Evolutionary conservation across 169 alveolate species (phyloP).

Genomic region (Babesia gibsoni): DNA sequence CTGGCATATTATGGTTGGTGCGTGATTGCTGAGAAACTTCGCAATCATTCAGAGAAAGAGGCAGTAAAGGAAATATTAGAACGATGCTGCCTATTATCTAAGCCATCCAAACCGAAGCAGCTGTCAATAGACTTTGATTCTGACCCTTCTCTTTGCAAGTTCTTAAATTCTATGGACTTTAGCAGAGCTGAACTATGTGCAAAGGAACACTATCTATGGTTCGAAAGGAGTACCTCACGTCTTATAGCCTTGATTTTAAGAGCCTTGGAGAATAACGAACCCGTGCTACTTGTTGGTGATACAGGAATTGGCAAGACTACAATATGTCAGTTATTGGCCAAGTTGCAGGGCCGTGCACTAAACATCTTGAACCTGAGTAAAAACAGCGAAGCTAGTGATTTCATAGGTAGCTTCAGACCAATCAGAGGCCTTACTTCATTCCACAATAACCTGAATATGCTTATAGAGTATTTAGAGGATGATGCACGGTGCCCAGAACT

Average conservation of each 20-base stretch:
- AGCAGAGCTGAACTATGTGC: constrained; percentile 32
- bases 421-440: constrained; percentile 64
- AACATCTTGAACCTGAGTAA: constrained; percentile 92
- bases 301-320: constrained; percentile 99
- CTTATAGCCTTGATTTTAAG: constrained; percentile 86
- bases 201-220: constrained; percentile 56
- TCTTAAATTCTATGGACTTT: constrained; percentile 36
- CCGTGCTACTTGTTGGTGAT: constrained; percentile 98
- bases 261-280: constrained; percentile 91
- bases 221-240: constrained; percentile 76
- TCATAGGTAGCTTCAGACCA: constrained; percentile 93
- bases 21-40: constrained; percentile 91
- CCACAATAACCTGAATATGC: constrained; percentile 33
- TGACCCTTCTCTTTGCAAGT: constrained; percentile 58
- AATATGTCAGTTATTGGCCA: constrained; percentile 88
- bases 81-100: constrained; percentile 55
- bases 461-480: constrained; percentile 47
- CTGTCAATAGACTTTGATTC: constrained; percentile 52
- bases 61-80: constrained; percentile 71
- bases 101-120: constrained; percentile 31
- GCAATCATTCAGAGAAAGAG: constrained; percentile 85
- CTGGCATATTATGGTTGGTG: constrained; percentile 89
- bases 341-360: constrained; percentile 63
- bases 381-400: constrained; percentile 96
- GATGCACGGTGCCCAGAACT: constrained; percentile 10